These are phyloP conservation scores for Pseudonectria foliicola DNA, from an alignment of 2,329 filamentous ascomycete genomes.

Conservation along the genomic window DNA sequence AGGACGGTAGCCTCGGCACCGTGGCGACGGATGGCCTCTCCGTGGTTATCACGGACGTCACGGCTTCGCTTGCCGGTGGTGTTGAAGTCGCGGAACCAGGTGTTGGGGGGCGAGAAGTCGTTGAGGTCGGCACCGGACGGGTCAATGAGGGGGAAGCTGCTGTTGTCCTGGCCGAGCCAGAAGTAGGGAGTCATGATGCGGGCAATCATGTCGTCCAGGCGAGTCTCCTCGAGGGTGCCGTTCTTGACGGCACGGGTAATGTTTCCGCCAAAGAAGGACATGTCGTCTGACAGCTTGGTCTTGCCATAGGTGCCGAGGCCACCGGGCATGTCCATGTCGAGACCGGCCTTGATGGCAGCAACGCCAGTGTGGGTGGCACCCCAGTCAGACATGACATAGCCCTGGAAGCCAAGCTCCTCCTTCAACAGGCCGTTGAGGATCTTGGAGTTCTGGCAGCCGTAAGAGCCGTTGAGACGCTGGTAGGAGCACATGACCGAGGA, in stretches of 20 bases:
- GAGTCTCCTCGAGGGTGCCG: slow-evolving; percentile 32
- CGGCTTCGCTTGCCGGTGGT: slow-evolving; percentile 46
- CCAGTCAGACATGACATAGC: slow-evolving; percentile 39
- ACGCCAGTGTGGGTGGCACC: slow-evolving; percentile 35
- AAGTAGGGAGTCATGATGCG: slow-evolving; percentile 51
- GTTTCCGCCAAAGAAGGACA: slow-evolving; percentile 38
- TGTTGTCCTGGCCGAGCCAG: slow-evolving; percentile 40
- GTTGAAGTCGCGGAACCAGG: slow-evolving; percentile 34
- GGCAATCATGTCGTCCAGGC: slow-evolving; percentile 39
- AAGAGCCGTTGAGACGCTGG: slow-evolving; percentile 40
- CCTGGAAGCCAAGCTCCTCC: slow-evolving; percentile 42
- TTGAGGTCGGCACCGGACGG: slow-evolving; percentile 41
- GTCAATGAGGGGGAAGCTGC: slow-evolving; percentile 34
- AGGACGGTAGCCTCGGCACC: slow-evolving; percentile 54
- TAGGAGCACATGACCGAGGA: slow-evolving; percentile 37
- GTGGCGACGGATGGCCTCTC: slow-evolving; percentile 48
- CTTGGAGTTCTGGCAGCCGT: slow-evolving; percentile 43
- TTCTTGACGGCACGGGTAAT: slow-evolving; percentile 41
- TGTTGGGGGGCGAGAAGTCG: slow-evolving; percentile 41
- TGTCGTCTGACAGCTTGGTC: slow-evolving; percentile 19
- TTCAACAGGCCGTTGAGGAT: slow-evolving; percentile 42
- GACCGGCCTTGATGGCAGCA: slow-evolving; percentile 35
- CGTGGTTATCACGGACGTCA: slow-evolving; percentile 47
- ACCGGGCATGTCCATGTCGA: slow-evolving; percentile 48
- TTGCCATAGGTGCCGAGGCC: slow-evolving; percentile 27